Base-by-base conservation (phyloP, 306 rosid species). In the Corylus avellana region DNA sequence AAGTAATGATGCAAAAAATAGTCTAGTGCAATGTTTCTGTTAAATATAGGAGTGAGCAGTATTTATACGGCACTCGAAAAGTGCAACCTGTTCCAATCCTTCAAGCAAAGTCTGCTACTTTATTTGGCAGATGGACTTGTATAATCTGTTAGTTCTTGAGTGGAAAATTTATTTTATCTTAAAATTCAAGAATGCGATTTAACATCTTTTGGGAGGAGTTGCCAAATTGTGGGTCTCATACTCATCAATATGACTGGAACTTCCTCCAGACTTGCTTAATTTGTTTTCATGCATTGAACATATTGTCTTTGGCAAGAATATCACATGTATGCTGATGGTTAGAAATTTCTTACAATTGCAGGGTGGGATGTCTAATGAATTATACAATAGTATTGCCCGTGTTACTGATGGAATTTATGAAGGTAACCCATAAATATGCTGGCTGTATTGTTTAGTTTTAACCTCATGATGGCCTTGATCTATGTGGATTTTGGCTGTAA, bases 331-430 rank as follows among this genome's bases (percentile, higher is more conserved):
- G 27, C 12, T 62, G 59, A 74, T 53, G 73, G 80, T 75, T 59
- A 70, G 25, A 73, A 84, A 18, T 53, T 77, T 86, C 29, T 84
- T 72, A 37, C 55, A 42, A 82, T 84, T 71, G 72, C 90, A 96
- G 99, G 99, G 99, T 84, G 99, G 99, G 69, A 96, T 96, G 99
- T 96, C 99, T 79, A 96, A 93, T 77, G 99, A 96, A 85, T 76
- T 96, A 83, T 96, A 96, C 92, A 96, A 81, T 81, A 86, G 89
- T 29, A 87, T 93, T 80, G 98, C 93, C 66, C 99, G 99, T 64
- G 99, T 96, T 75, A 88, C 99, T 64, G 96, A 96, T 77, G 99
- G 99, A 75, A 91, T 96, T 77, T 96, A 87, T 80, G 99, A 91
- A 93, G 98, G 99, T 96, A 89, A 7, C 17, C 20, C 2, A 32